These are phyloP conservation scores for Darksidea phi DNA, from an alignment of 495 filamentous ascomycete species.

Conservation along the genomic window DNA sequence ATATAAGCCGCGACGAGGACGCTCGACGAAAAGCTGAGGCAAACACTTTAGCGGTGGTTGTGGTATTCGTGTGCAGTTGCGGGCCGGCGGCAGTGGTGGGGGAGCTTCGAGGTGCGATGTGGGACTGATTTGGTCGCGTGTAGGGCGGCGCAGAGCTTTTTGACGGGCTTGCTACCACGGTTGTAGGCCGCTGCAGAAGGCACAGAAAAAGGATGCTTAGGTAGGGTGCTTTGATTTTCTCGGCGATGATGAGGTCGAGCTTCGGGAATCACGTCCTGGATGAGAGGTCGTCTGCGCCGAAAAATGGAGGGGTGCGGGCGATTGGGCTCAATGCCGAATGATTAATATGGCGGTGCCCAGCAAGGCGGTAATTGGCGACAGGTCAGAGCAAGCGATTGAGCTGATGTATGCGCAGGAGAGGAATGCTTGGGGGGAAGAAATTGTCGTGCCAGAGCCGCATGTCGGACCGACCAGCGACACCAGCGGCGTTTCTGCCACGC, in stretches of 20 bases:
- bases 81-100: background rate
- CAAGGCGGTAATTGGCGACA: background rate
- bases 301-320: background rate
- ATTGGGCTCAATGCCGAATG: background rate
- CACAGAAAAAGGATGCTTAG: constrained; percentile 9
- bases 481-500: too few species aligned
- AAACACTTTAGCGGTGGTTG: constrained; percentile 71
- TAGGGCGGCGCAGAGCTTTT: background rate
- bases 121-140: background rate
- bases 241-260: constrained; percentile 18
- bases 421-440: background rate
- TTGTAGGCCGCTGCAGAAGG: constrained; percentile 11
- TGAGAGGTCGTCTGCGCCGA: constrained; percentile 20
- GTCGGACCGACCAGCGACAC: too few species aligned
- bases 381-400: background rate
- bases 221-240: background rate
- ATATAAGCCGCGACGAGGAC: constrained; percentile 58
- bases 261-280: constrained; percentile 12
- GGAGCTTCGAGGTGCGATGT: background rate
- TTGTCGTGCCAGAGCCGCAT: too few species aligned
- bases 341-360: background rate
- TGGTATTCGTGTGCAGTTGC: constrained; percentile 14
- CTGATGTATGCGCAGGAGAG: background rate
- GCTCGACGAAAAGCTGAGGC: constrained; percentile 70
- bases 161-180: background rate